Conservation (phyloP, 192 early-diverging fungal genomes). For the Coemansia javaensis region DNA sequence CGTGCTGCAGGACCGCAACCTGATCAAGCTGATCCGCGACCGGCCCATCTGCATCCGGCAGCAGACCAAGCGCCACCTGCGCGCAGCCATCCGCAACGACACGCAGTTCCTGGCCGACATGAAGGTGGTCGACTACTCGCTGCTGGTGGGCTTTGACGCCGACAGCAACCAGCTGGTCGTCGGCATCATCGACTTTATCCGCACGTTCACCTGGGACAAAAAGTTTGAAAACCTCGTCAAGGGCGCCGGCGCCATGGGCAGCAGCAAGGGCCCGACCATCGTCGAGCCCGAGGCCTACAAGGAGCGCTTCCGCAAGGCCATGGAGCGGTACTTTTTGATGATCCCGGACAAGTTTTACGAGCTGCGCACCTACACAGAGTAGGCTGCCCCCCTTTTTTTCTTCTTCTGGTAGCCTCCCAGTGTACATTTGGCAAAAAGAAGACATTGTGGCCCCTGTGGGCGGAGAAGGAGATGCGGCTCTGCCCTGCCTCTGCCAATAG, state of each 20-base stretch:
- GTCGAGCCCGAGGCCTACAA: conserved; percentile 93
- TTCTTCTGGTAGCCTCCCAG: too few species aligned
- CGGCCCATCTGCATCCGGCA: conserved; percentile 88
- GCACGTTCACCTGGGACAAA: conserved; percentile 99
- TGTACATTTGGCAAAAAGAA: too few species aligned
- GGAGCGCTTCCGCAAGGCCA: conserved; percentile 87
- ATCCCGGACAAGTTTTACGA: conserved; percentile 65
- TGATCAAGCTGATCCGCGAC: conserved; percentile 70
- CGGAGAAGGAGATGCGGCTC: too few species aligned
- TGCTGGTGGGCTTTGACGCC: conserved; percentile 91
- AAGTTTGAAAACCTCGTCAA: conserved; percentile 98
- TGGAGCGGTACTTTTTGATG: conserved; percentile 88
- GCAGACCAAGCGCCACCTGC: conserved; percentile 80
- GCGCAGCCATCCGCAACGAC: conserved; percentile 86
- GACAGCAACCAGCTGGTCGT: conserved; percentile 82
- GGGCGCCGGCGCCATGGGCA: conserved; percentile 86
- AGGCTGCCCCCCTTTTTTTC: too few species aligned
- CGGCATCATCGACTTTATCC: conserved; percentile 98
- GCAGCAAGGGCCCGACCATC: conserved; percentile 90
- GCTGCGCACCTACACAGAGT: too few species aligned
- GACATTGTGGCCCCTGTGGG: too few species aligned
- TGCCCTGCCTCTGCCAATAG: too few species aligned
- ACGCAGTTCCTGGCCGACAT: conserved; percentile 88
- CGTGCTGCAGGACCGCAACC: conserved; percentile 90
- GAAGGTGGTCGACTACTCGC: conserved; percentile 98